phyloP scores from a whole-genome alignment of 2,329 filamentous ascomycete genomes.

The Fusarium sp. region DNA sequence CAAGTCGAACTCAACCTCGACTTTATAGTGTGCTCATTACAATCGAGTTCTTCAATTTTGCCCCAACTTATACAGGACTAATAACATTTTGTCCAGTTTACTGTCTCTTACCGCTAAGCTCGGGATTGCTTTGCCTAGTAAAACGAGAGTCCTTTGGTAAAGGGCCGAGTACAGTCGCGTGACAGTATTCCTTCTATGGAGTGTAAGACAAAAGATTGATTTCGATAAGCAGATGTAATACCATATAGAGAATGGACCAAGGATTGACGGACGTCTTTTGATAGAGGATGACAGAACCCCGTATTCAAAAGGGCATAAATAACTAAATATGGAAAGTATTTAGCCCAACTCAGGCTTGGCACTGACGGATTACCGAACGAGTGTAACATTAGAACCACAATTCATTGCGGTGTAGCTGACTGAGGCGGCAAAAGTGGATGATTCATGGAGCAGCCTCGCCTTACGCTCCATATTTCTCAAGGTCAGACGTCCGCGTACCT shows the following conservation, averaged over 20 bases:
- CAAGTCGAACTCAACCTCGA: fast-evolving
- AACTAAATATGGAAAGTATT: not conserved
- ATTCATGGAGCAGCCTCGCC: not conserved
- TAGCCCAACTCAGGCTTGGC: not conserved
- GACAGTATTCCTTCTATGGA: not conserved
- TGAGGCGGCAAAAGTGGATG: not conserved
- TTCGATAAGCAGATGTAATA: not conserved
- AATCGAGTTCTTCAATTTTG: not conserved
- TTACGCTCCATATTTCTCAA: not conserved
- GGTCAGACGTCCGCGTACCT: not conserved
- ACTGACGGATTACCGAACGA: not conserved
- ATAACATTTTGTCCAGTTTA: not conserved
- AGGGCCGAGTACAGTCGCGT: not conserved
- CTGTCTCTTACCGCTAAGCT: not conserved
- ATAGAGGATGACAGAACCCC: not conserved
- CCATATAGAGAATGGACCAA: not conserved
- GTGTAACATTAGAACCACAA: not conserved
- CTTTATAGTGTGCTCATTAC: not conserved
- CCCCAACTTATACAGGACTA: not conserved
- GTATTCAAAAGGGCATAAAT: not conserved
- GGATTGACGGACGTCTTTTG: not conserved
- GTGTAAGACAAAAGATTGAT: not conserved
- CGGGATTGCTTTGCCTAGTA: not conserved
- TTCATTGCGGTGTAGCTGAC: not conserved
- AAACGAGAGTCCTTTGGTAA: not conserved